Evolutionary conservation across 78 protist genomes (phyloP).

Genomic region (Monocercomonoides exilis): DNA sequence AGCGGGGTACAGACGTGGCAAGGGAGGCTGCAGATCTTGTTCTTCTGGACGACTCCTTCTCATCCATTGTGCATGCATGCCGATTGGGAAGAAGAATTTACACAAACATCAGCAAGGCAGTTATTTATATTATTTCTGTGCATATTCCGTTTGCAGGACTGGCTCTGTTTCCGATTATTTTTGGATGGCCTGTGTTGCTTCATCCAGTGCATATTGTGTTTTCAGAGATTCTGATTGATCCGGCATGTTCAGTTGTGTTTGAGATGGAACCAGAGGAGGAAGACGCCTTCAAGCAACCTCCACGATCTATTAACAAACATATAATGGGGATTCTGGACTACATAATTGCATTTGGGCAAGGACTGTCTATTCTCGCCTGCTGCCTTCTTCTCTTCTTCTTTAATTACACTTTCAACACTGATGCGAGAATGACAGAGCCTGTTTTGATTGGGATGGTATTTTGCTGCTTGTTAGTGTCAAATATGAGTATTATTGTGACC

Average conservation of each 20-base stretch:
- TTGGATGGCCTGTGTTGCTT: not conserved
- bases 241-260: constrained; percentile 4
- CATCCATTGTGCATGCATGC: constrained; percentile 12
- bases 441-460: not conserved
- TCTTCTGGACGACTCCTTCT: constrained; percentile 28
- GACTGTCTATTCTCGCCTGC: not conserved
- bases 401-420: not conserved
- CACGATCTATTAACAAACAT: not conserved
- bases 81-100: constrained; percentile 3
- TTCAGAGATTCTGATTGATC: not conserved
- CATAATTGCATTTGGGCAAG: not conserved
- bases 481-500: not conserved
- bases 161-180: not conserved
- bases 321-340: not conserved
- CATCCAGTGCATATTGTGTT: not conserved
- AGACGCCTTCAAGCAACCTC: not conserved
- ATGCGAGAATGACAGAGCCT: not conserved
- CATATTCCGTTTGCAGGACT: constrained; percentile 6
- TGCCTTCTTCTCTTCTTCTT: not conserved
- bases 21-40: constrained; percentile 41
- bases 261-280: constrained; percentile 7
- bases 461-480: not conserved
- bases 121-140: not conserved
- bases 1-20: constrained; percentile 47
- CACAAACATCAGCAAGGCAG: constrained; percentile 6